Percentiles rank a stretch among this genome's conserved stretches.
These are phyloP conservation scores for Tetracentron sinense DNA, from an alignment of 164 flowering plant genomes.

Conservation along the genomic window DNA sequence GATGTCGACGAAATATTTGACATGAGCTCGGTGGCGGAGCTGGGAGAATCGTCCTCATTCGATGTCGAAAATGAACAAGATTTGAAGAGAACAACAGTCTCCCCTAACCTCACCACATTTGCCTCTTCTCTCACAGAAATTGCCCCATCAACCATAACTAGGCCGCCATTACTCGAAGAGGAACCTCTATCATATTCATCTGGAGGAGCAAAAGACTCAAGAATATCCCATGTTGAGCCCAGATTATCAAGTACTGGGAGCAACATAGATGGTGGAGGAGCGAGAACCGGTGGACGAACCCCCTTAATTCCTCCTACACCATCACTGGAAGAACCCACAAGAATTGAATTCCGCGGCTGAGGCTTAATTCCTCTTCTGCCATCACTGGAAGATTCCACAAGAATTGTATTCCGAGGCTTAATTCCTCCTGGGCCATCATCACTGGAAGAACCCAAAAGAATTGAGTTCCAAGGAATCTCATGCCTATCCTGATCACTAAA, in stretches of 20 bases:
- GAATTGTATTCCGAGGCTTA: not conserved
- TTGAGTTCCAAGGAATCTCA: not conserved
- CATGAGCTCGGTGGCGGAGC: conserved; percentile 53
- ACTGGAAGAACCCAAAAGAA: not conserved
- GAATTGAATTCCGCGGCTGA: conserved; percentile 3
- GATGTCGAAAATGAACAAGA: conserved; percentile 62
- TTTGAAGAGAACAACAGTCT: conserved; percentile 31
- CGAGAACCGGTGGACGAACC: conserved; percentile 51
- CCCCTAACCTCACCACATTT: conserved; percentile 27
- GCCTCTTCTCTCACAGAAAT: conserved; percentile 23
- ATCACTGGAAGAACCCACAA: conserved; percentile 1
- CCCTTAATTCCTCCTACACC: conserved; percentile 3
- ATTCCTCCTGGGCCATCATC: conserved; percentile 5
- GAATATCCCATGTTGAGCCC: conserved; percentile 66
- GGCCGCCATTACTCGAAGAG: no score
- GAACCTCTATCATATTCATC: conserved; percentile 22
- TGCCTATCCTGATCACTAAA: not conserved
- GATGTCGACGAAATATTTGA: conserved; percentile 57
- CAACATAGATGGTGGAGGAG: conserved; percentile 53
- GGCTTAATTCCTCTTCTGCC: conserved; percentile 5
- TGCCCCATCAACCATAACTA: conserved; percentile 12
- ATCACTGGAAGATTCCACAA: conserved; percentile 1
- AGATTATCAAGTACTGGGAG: conserved; percentile 33
- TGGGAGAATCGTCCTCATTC: conserved; percentile 73
- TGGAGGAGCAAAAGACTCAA: conserved; percentile 47